These are phyloP conservation scores for Moricandia moricandioides DNA, from an alignment of 345 rosid species.

Conservation along the genomic window DNA sequence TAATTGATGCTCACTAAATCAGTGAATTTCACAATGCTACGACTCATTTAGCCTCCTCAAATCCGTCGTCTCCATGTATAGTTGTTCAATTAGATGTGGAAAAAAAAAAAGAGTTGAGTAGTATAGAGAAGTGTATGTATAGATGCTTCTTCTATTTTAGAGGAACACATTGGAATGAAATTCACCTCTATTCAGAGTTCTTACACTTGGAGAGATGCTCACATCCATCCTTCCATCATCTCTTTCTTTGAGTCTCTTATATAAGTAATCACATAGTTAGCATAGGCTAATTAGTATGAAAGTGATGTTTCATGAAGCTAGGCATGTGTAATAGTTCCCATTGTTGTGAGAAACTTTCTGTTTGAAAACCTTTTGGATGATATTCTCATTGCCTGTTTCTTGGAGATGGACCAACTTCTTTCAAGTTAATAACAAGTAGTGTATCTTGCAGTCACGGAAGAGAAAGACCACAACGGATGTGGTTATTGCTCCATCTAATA, in stretches of 20 bases:
- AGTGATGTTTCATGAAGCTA: neutral
- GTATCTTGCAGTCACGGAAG: constrained; percentile 53
- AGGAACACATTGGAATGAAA: neutral
- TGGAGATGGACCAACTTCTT: neutral
- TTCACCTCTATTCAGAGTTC: no score
- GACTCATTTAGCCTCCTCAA: no score
- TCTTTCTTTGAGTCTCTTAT: neutral
- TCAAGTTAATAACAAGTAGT: constrained; percentile 9
- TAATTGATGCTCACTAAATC: neutral
- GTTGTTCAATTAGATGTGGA: neutral
- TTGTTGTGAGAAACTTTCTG: constrained; percentile 7
- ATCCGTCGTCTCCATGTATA: neutral
- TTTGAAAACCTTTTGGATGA: neutral
- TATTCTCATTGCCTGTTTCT: constrained; percentile 16
- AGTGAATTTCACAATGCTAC: no score
- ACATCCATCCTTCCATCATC: neutral
- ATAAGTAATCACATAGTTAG: neutral
- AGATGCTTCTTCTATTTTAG: neutral
- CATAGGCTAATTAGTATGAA: constrained; percentile 13
- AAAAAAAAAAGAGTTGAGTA: neutral
- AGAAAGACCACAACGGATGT: constrained; percentile 49
- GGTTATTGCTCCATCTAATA: constrained; percentile 40
- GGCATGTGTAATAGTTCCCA: neutral
- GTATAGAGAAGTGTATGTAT: neutral
- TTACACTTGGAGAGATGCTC: neutral